Percentiles rank a stretch among this genome's conserved stretches.
These are phyloP conservation scores for Phytophthora tentaculata DNA, from an alignment of 352 stramenopile genomes.

Conservation along the genomic window DNA sequence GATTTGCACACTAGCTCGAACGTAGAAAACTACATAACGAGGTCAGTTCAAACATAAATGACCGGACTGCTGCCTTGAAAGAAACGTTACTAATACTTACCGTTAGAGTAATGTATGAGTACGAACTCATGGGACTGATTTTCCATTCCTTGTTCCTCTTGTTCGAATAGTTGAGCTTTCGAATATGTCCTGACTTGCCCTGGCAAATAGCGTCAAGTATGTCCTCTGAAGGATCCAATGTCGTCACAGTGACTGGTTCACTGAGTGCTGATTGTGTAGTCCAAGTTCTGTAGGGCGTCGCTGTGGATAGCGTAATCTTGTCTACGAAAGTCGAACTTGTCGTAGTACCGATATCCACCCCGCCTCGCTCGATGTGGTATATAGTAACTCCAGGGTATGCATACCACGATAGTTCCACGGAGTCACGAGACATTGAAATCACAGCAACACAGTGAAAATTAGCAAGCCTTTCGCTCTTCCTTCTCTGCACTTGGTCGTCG, in stretches of 20 bases:
- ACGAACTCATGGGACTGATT: conserved; percentile 35
- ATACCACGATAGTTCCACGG: conserved; percentile 54
- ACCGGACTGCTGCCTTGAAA: background rate
- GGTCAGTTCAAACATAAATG: background rate
- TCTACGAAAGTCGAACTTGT: conserved; percentile 18
- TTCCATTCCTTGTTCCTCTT: conserved; percentile 44
- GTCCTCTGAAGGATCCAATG: conserved; percentile 13
- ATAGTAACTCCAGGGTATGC: conserved; percentile 37
- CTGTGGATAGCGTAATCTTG: conserved; percentile 1
- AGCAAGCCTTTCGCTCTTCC: no score
- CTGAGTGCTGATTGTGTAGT: conserved; percentile 16
- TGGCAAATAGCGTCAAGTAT: conserved; percentile 32
- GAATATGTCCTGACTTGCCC: conserved; percentile 33
- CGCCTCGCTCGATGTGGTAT: conserved; percentile 49
- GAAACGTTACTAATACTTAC: no score
- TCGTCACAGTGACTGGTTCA: conserved; percentile 14
- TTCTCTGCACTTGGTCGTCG: no score
- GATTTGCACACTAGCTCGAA: conserved; percentile 78
- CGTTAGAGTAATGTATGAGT: conserved; percentile 39
- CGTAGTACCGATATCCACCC: conserved; percentile 25
- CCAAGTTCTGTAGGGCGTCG: conserved; percentile 26
- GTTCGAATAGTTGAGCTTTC: conserved; percentile 41
- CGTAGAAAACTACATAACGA: conserved; percentile 20
- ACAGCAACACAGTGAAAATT: no score
- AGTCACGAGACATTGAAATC: conserved; percentile 38